Evolutionary conservation across 345 rosid genomes (phyloP).

Genomic region (Acer campestre): DNA sequence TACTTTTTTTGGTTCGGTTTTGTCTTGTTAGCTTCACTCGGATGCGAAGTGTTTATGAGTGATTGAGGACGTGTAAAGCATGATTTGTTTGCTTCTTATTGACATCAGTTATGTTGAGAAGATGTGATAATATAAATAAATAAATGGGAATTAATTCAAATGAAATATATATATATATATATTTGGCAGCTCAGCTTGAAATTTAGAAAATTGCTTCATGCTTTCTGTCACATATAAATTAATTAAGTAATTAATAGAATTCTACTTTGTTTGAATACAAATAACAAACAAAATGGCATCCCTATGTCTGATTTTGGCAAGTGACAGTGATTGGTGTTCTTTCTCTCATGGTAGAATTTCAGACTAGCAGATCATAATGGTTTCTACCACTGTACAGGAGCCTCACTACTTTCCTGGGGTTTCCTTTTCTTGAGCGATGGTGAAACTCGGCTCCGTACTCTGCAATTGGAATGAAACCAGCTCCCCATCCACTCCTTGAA

Average conservation of each 20-base stretch:
- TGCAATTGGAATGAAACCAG: conserved; percentile 75
- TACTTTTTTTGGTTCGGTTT: not conserved
- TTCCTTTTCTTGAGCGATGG: conserved; percentile 51
- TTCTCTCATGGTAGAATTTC: conserved; percentile 1
- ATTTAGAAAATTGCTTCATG: not conserved
- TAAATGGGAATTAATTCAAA: not conserved
- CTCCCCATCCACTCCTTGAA: conserved; percentile 54
- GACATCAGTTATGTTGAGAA: not conserved
- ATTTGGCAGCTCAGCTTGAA: too few species aligned
- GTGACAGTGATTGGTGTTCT: not conserved
- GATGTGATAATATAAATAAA: not conserved
- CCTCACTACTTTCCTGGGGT: conserved; percentile 68
- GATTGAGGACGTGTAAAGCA: not conserved
- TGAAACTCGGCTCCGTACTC: conserved; percentile 78
- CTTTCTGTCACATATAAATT: not conserved
- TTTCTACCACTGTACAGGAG: conserved; percentile 83
- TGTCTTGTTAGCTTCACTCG: not conserved
- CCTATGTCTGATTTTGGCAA: not conserved
- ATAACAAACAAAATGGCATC: not conserved
- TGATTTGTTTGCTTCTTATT: not conserved
- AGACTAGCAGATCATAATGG: conserved; percentile 81
- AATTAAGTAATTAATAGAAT: not conserved
- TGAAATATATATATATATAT: not conserved
- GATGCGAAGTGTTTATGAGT: not conserved
- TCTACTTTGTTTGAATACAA: not conserved